Evolutionary conservation across 1,284 basidiomycete species (phyloP).

Genomic region (Fomitopsis palustris): DNA sequence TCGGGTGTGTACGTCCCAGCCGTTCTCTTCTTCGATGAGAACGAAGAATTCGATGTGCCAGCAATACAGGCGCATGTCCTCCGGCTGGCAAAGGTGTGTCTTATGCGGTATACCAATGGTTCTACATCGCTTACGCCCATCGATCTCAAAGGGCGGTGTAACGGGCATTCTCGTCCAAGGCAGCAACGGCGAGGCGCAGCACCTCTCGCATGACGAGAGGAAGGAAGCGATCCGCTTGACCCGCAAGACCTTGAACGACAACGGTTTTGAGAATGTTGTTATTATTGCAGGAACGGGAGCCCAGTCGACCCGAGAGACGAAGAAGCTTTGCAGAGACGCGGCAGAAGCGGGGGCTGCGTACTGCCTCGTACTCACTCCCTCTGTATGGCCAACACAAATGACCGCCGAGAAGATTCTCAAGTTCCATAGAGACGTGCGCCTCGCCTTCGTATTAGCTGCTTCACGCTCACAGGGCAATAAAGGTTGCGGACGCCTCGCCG

Average conservation of each 20-base stretch:
- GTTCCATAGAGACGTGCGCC: constrained; percentile 40
- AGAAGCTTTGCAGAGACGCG: constrained; percentile 75
- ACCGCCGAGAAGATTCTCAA: constrained; percentile 54
- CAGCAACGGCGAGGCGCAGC: constrained; percentile 77
- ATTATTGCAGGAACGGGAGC: constrained; percentile 87
- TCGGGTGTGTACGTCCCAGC: constrained; percentile 73
- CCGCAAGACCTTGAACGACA: constrained; percentile 70
- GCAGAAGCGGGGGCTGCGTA: constrained; percentile 78
- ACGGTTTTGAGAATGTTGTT: constrained; percentile 63
- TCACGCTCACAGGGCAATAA: constrained; percentile 14
- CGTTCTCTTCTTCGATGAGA: constrained; percentile 63
- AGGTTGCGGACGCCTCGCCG: constrained; percentile 81
- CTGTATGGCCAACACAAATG: constrained; percentile 66
- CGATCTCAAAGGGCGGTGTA: constrained; percentile 50
- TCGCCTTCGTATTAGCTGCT: background rate
- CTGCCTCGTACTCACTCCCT: constrained; percentile 72
- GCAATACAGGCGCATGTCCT: constrained; percentile 62
- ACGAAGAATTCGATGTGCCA: constrained; percentile 62
- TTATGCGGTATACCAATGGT: background rate
- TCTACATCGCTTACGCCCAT: background rate
- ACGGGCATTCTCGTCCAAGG: constrained; percentile 76
- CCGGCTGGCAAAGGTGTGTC: constrained; percentile 57
- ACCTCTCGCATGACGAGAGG: constrained; percentile 71
- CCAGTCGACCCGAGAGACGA: constrained; percentile 79
- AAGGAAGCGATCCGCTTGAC: constrained; percentile 62